phyloP scores from a whole-genome alignment of 768 basidiomycete genomes.

The Tulasnella sp. region DNA sequence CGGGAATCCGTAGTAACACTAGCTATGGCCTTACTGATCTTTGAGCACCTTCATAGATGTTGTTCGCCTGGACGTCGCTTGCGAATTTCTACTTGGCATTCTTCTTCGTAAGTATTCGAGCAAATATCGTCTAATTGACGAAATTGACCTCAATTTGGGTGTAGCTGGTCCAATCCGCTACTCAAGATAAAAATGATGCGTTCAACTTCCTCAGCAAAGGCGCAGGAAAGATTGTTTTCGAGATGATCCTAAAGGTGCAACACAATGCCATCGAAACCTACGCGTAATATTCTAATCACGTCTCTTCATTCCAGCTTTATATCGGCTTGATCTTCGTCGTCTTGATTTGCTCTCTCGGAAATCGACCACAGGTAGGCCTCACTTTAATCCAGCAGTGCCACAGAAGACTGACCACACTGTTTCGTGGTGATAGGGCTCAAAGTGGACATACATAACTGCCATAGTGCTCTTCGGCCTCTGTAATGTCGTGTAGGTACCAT shows the following conservation, averaged over 20 bases:
- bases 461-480: conserved; percentile 71
- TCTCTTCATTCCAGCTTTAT: conserved; percentile 43
- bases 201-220: conserved; percentile 72
- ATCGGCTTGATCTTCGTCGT: conserved; percentile 75
- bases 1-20: conserved; percentile 15
- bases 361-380: conserved; percentile 47
- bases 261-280: not conserved
- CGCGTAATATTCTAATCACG: not conserved
- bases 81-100: conserved; percentile 93
- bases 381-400: not conserved
- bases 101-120: conserved; percentile 37
- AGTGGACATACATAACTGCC: conserved; percentile 68
- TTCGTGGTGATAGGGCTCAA: conserved; percentile 43
- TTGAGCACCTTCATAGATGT: conserved; percentile 39
- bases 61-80: conserved; percentile 90
- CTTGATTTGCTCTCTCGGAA: conserved; percentile 80
- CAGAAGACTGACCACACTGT: not conserved
- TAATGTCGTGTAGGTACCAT: conserved; percentile 30
- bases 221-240: conserved; percentile 61
- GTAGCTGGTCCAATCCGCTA: conserved; percentile 74
- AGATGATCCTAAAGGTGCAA: conserved; percentile 53
- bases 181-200: conserved; percentile 45
- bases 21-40: not conserved
- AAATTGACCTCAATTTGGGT: conserved; percentile 11
- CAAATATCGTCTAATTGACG: not conserved